Conservation (phyloP, 805 yeast species). For the Saccharomycopsis fodiens region DNA sequence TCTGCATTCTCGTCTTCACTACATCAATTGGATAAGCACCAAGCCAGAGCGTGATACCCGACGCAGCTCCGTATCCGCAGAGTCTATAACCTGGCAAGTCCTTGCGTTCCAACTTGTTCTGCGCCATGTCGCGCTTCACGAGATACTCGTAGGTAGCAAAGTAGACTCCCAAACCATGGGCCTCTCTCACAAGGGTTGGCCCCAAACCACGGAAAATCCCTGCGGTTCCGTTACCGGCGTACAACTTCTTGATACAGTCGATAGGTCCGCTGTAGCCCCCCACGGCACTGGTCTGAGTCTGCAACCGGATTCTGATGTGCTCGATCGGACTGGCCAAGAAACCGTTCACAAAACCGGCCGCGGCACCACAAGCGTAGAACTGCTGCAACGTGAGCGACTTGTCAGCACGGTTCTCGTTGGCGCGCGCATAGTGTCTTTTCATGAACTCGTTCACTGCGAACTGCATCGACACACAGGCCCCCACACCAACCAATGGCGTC, state of each 20-base stretch:
- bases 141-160: conserved; percentile 88
- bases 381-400: conserved; percentile 46
- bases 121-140: conserved; percentile 55
- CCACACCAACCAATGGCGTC: conserved; percentile 93
- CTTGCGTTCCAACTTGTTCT: conserved; percentile 41
- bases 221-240: conserved; percentile 41
- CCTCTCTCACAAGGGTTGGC: conserved; percentile 81
- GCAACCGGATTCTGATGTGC: conserved; percentile 88
- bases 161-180: conserved; percentile 82
- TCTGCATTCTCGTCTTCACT: conserved; percentile 81
- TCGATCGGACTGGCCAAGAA: conserved; percentile 90
- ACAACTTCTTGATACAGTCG: conserved; percentile 57
- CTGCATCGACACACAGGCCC: conserved; percentile 95
- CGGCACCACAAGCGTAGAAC: conserved; percentile 75
- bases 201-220: conserved; percentile 74
- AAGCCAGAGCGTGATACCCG: conserved; percentile 87
- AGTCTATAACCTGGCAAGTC: conserved; percentile 84
- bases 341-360: conserved; percentile 90
- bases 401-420: conserved; percentile 34
- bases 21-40: conserved; percentile 85
- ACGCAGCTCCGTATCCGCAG: conserved; percentile 81
- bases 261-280: conserved; percentile 59
- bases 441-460: conserved; percentile 91
- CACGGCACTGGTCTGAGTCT: conserved; percentile 60
- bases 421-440: conserved; percentile 64